Percentiles rank a stretch among this genome's conserved stretches.
Conservation (phyloP, 306 rosid species). For the Arachis hypogaea region DNA sequence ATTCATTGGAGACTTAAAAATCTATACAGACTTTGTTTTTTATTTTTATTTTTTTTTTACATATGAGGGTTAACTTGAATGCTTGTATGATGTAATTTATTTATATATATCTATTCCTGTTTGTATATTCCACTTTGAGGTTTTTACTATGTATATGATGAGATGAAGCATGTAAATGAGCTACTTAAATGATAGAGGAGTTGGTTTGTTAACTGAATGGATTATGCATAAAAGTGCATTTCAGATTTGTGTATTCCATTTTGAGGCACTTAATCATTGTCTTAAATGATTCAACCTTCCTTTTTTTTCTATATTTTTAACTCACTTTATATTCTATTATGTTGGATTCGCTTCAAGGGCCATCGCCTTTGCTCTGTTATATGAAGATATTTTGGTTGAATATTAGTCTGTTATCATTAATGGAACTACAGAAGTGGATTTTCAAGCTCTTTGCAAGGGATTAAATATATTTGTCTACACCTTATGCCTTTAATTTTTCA, state of each 20-base stretch:
- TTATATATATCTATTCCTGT: neutral
- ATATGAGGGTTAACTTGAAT: neutral
- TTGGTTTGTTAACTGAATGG: too few species aligned
- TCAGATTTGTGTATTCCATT: too few species aligned
- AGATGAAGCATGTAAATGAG: too few species aligned
- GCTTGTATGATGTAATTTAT: neutral
- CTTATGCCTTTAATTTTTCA: neutral
- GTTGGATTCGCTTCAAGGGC: neutral
- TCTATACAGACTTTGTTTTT: constrained; percentile 4
- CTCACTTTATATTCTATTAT: too few species aligned
- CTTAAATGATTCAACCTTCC: too few species aligned
- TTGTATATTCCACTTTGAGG: neutral
- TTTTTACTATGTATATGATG: neutral
- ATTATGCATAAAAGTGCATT: too few species aligned
- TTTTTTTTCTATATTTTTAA: too few species aligned
- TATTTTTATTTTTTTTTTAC: neutral
- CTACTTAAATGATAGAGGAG: too few species aligned
- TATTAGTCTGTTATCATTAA: neutral
- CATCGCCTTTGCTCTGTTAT: neutral
- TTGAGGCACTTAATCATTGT: too few species aligned
- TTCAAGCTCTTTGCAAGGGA: neutral
- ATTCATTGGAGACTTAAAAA: neutral
- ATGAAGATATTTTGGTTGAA: neutral
- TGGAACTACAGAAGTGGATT: neutral
- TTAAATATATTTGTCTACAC: neutral